These are phyloP conservation scores for Sphaerulina vaccinii DNA, from an alignment of 2,329 filamentous ascomycete species.

Conservation along the genomic window DNA sequence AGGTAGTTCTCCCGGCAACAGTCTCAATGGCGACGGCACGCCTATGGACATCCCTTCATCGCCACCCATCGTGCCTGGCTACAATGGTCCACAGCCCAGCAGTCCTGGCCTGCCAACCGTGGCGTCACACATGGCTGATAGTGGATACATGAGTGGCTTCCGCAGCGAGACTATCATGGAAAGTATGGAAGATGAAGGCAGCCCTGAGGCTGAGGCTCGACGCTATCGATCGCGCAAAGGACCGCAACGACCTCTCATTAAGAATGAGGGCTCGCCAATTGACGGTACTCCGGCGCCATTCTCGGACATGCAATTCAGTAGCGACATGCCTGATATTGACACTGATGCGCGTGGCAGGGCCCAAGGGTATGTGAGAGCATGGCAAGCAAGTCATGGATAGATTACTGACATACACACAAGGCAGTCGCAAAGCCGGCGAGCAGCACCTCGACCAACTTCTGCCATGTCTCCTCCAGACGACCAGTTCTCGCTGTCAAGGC, in stretches of 20 bases:
- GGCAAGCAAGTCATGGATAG: background rate
- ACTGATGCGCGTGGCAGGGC: background rate
- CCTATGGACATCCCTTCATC: constrained; percentile 85
- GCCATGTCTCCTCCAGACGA: constrained; percentile 18
- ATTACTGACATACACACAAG: constrained; percentile 6
- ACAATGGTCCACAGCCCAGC: constrained; percentile 55
- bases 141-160: constrained; percentile 69
- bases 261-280: constrained; percentile 28
- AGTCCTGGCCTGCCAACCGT: constrained; percentile 67
- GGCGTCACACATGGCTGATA: constrained; percentile 55
- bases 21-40: constrained; percentile 56
- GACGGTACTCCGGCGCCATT: constrained; percentile 20
- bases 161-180: constrained; percentile 66
- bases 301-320: constrained; percentile 12
- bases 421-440: background rate
- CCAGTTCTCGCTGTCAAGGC: constrained; percentile 23
- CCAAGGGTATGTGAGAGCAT: constrained; percentile 5
- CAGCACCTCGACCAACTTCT: constrained; percentile 4
- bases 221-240: constrained; percentile 34
- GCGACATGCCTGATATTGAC: constrained; percentile 6
- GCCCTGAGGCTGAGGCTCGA: constrained; percentile 39
- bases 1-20: constrained; percentile 49
- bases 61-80: constrained; percentile 71
- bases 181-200: constrained; percentile 59
- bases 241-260: constrained; percentile 28